A percentile compares a stretch with the other conserved stretches of the same genome.
phyloP scores from a whole-genome alignment of 768 basidiomycete genomes.

The Pholiota conissans region DNA sequence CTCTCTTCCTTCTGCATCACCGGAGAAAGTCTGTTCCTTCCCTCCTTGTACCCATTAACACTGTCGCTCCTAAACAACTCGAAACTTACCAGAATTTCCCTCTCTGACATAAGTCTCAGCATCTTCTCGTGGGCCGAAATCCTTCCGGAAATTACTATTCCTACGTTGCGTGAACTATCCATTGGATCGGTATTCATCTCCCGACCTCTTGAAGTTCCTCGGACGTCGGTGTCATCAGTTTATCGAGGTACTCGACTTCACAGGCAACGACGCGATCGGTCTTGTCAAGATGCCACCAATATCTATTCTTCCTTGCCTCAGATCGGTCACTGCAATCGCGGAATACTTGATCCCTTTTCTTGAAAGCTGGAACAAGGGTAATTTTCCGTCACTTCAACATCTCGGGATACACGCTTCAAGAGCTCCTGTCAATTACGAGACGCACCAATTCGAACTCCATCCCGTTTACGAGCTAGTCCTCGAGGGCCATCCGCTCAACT shows the following conservation, averaged over 20 bases:
- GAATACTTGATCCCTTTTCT: neutral
- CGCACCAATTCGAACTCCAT: neutral
- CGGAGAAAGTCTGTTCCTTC: neutral
- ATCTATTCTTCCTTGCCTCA: neutral
- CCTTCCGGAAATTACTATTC: neutral
- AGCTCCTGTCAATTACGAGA: neutral
- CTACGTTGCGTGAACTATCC: neutral
- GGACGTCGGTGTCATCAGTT: neutral
- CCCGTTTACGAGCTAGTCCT: neutral
- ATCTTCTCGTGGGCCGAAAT: neutral
- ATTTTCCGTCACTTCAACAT: neutral
- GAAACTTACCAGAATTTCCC: neutral
- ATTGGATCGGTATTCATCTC: neutral
- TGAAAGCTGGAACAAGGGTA: neutral
- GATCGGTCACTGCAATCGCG: neutral
- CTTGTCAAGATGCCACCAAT: neutral
- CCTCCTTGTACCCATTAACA: neutral
- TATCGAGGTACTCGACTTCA: neutral
- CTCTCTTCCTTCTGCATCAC: neutral
- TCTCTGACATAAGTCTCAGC: neutral
- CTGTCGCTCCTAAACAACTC: neutral
- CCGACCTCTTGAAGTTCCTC: constrained; percentile 3
- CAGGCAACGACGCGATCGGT: neutral
- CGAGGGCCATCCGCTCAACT: neutral
- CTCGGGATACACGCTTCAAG: neutral